A percentile compares a stretch with the other conserved stretches of the same genome.
phyloP scores from a whole-genome alignment of 2,329 filamentous ascomycete species.

The Aspergillus persii region DNA sequence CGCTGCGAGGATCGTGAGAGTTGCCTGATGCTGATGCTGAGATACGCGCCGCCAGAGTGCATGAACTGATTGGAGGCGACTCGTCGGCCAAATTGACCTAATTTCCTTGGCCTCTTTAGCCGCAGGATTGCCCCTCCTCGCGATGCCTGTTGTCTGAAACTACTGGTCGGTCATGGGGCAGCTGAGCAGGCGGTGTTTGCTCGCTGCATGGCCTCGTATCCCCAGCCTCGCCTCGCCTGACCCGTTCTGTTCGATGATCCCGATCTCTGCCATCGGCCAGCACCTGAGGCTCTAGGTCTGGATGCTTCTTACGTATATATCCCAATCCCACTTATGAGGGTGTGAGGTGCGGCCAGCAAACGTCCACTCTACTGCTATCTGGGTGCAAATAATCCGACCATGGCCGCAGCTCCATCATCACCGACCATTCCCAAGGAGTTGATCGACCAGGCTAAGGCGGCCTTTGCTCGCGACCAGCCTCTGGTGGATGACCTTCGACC shows the following conservation, averaged over 20 bases:
- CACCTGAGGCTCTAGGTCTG: neutral
- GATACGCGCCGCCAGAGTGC: neutral
- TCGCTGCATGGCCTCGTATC: neutral
- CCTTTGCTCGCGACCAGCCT: conserved; percentile 1
- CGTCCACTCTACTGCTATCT: neutral
- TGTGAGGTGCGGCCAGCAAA: neutral
- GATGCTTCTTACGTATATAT: too few species aligned
- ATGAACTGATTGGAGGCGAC: neutral
- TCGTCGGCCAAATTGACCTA: neutral
- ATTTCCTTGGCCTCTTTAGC: neutral
- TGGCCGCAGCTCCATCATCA: neutral
- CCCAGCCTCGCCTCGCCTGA: neutral
- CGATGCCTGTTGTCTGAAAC: neutral
- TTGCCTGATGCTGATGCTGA: neutral
- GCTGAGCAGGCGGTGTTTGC: neutral
- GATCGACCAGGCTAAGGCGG: conserved; percentile 4
- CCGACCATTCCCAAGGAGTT: neutral
- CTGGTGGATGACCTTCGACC: neutral
- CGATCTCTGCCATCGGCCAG: too few species aligned
- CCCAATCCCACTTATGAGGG: neutral
- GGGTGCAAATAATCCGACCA: neutral
- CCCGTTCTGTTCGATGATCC: neutral
- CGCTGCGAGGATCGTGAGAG: neutral
- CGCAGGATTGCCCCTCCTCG: neutral
- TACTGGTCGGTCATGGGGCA: neutral